Conservation (phyloP, 2,329 filamentous ascomycete genomes). For the Aureobasidium sp. region DNA sequence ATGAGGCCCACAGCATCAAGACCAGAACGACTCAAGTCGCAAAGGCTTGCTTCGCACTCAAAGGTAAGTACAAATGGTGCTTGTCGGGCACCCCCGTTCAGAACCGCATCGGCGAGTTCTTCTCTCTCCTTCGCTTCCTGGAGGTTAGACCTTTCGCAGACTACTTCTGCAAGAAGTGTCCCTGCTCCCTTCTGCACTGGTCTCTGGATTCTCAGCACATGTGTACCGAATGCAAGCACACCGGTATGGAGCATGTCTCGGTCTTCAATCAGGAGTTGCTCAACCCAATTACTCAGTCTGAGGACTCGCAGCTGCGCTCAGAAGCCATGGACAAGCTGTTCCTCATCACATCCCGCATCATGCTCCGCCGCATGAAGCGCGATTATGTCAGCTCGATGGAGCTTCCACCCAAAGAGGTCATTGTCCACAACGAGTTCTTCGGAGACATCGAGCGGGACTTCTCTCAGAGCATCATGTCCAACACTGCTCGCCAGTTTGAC, state of each 20-base stretch:
- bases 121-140: constrained; percentile 86
- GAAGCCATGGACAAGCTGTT: constrained; percentile 73
- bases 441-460: constrained; percentile 95
- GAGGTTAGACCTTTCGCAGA: constrained; percentile 82
- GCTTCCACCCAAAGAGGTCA: constrained; percentile 85
- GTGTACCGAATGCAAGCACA: constrained; percentile 61
- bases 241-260: constrained; percentile 60
- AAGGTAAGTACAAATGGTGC: constrained; percentile 88
- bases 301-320: constrained; percentile 46
- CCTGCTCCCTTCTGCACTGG: constrained; percentile 79
- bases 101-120: constrained; percentile 95
- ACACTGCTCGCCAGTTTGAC: constrained; percentile 78
- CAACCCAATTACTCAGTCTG: constrained; percentile 55
- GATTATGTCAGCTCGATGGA: constrained; percentile 95
- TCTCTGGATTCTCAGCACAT: constrained; percentile 59
- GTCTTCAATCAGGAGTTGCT: constrained; percentile 93
- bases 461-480: constrained; percentile 90
- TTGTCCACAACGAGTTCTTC: constrained; percentile 91
- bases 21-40: constrained; percentile 82
- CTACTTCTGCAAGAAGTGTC: constrained; percentile 85
- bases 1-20: constrained; percentile 95
- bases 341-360: constrained; percentile 83
- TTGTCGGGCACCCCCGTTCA: constrained; percentile 90
- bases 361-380: constrained; percentile 89
- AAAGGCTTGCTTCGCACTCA: constrained; percentile 86